phyloP scores from a whole-genome alignment of 768 basidiomycete species.

The Suillus americanus region DNA sequence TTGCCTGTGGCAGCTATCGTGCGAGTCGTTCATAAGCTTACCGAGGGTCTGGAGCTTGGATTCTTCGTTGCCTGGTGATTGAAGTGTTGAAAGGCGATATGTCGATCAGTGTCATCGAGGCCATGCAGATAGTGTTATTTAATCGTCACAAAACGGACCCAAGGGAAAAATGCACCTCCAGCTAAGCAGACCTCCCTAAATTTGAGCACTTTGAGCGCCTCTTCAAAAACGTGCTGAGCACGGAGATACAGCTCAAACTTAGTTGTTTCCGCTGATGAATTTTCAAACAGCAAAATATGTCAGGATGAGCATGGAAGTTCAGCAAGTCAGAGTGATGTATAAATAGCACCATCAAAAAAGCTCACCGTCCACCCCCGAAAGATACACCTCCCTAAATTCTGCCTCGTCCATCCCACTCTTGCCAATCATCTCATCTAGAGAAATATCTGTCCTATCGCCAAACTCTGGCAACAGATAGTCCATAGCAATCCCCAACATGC shows the following conservation, averaged over 20 bases:
- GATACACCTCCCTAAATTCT: conserved; percentile 64
- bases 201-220: conserved; percentile 77
- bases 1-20: conserved; percentile 62
- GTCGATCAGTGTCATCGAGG: background rate
- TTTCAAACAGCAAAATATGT: background rate
- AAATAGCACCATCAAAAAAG: background rate
- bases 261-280: conserved; percentile 60
- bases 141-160: background rate
- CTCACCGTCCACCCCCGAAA: conserved; percentile 80
- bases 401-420: conserved; percentile 56
- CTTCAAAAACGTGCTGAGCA: conserved; percentile 77
- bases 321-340: conserved; percentile 4
- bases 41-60: conserved; percentile 55
- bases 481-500: conserved; percentile 40
- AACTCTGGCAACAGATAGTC: conserved; percentile 46
- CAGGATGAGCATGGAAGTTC: background rate
- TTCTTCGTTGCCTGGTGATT: conserved; percentile 12
- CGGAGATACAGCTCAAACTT: conserved; percentile 84
- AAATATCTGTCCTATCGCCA: background rate
- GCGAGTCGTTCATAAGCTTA: conserved; percentile 75
- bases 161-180: conserved; percentile 20
- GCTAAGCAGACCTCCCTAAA: conserved; percentile 70
- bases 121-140: background rate
- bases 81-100: background rate
- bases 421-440: conserved; percentile 56